These are phyloP conservation scores for Stagonosporopsis tanaceti DNA, from an alignment of 2,329 filamentous ascomycete genomes.

Conservation along the genomic window DNA sequence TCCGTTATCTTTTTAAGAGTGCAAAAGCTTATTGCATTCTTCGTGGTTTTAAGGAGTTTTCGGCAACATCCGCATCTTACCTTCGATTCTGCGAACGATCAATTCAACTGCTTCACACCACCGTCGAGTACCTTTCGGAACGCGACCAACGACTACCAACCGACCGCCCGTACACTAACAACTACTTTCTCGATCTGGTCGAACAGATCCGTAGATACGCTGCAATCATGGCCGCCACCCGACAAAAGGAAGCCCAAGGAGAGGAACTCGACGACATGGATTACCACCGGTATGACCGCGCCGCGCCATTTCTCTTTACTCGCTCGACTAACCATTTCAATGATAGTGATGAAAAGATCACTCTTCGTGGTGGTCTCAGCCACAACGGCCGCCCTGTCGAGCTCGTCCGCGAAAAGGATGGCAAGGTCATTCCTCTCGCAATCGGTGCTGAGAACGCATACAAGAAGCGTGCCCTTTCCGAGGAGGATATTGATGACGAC, in stretches of 20 bases:
- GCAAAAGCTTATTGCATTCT: slow-evolving; percentile 72
- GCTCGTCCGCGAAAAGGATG: slow-evolving; percentile 81
- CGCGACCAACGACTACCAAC: slow-evolving; percentile 83
- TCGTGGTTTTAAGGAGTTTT: slow-evolving; percentile 74
- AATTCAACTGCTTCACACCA: slow-evolving; percentile 88
- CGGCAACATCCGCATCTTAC: slow-evolving; percentile 75
- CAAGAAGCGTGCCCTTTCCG: slow-evolving; percentile 64
- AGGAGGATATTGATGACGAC: slow-evolving; percentile 79
- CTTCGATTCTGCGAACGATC: slow-evolving; percentile 89
- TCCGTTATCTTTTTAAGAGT: slow-evolving; percentile 61
- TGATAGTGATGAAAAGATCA: slow-evolving; percentile 73
- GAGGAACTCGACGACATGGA: slow-evolving; percentile 61
- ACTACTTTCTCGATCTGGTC: slow-evolving; percentile 95
- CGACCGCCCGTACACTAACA: slow-evolving; percentile 92
- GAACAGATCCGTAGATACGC: slow-evolving; percentile 94
- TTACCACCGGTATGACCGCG: slow-evolving; percentile 54
- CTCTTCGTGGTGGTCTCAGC: slow-evolving; percentile 80
- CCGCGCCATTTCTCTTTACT: slow-evolving; percentile 32
- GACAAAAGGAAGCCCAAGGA: slow-evolving; percentile 69
- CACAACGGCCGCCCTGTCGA: slow-evolving; percentile 84
- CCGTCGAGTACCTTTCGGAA: slow-evolving; percentile 84
- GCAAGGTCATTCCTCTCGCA: slow-evolving; percentile 79
- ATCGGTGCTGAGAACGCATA: slow-evolving; percentile 65
- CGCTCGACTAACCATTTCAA: slow-evolving; percentile 31
- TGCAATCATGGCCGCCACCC: slow-evolving; percentile 78